Conservation (phyloP, 2,329 filamentous ascomycete genomes). For the Escovopsis sp. region DNA sequence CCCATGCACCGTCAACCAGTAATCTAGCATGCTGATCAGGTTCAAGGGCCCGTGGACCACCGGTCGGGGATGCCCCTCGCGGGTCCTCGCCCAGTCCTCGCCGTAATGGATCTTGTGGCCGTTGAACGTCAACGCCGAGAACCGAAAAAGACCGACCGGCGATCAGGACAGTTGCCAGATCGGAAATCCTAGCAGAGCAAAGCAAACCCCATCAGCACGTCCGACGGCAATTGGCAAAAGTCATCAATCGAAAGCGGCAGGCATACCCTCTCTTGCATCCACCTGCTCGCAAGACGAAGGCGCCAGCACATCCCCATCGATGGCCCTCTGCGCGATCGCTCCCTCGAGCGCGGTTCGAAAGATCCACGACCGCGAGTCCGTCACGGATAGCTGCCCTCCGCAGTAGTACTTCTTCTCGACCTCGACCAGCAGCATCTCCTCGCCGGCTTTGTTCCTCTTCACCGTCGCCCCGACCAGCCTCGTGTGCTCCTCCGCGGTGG, state of each 20-base stretch:
- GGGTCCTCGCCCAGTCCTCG: slow-evolving; percentile 43
- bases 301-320: slow-evolving; percentile 7
- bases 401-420: slow-evolving; percentile 46
- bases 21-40: slow-evolving; percentile 55
- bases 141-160: slow-evolving; percentile 52
- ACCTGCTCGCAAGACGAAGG: slow-evolving; percentile 13
- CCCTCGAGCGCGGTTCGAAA: slow-evolving; percentile 23
- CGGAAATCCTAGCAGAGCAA: slow-evolving; percentile 4
- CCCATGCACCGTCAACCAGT: slow-evolving; percentile 42
- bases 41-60: slow-evolving; percentile 74
- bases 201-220: too few relatives aligned
- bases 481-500: slow-evolving; percentile 41
- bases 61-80: slow-evolving; percentile 55
- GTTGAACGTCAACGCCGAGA: slow-evolving; percentile 75
- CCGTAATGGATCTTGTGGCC: slow-evolving; percentile 78
- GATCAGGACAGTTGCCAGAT: slow-evolving; percentile 27
- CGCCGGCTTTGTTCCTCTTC: slow-evolving; percentile 39
- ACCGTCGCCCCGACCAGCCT: slow-evolving; percentile 35
- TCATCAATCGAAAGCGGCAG: neutral
- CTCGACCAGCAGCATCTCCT: slow-evolving; percentile 50
- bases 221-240: neutral
- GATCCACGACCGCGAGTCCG: slow-evolving; percentile 39
- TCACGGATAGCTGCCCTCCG: slow-evolving; percentile 32
- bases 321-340: neutral
- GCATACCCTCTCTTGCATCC: slow-evolving; percentile 4